phyloP scores from a whole-genome alignment of 2,329 filamentous ascomycete species.

The Sporothrix protearum region DNA sequence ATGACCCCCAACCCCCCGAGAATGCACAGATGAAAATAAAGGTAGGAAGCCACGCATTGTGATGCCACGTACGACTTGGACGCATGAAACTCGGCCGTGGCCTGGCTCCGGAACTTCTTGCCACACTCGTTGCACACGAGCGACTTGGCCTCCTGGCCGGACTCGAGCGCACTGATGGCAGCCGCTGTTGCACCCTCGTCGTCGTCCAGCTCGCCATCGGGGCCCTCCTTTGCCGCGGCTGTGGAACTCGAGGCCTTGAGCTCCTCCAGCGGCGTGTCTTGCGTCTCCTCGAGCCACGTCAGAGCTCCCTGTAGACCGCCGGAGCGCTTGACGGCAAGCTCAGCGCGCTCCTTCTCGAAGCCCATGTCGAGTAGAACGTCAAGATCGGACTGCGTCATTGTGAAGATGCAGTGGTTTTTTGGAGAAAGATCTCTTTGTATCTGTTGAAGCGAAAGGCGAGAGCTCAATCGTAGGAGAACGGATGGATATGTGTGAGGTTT shows the following conservation, averaged over 20 bases:
- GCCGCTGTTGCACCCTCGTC: slow-evolving; percentile 49
- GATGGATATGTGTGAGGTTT: not conserved
- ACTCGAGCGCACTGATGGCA: slow-evolving; percentile 59
- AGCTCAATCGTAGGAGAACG: not conserved
- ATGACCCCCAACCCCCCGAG: not conserved
- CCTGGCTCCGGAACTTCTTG: slow-evolving; percentile 80
- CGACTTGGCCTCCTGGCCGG: slow-evolving; percentile 69
- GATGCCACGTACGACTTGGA: slow-evolving; percentile 64
- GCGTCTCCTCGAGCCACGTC: slow-evolving; percentile 90
- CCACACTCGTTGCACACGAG: slow-evolving; percentile 93
- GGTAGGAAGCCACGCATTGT: not conserved
- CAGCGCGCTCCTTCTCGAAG: slow-evolving; percentile 78
- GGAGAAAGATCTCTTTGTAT: not conserved
- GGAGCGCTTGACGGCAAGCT: slow-evolving; percentile 78
- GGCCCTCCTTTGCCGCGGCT: slow-evolving; percentile 33
- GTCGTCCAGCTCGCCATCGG: slow-evolving; percentile 34
- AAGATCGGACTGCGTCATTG: slow-evolving; percentile 57
- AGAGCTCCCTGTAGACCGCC: slow-evolving; percentile 82
- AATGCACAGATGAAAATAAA: no score
- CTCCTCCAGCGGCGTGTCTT: slow-evolving; percentile 81
- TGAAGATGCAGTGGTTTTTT: not conserved
- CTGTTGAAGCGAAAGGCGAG: not conserved
- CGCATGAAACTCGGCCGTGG: slow-evolving; percentile 85
- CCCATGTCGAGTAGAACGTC: slow-evolving; percentile 65
- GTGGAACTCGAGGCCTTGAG: slow-evolving; percentile 48